A percentile compares a stretch with the other conserved stretches of the same genome.
phyloP scores from a whole-genome alignment of 164 flowering plant genomes.

The Brasenia schreberi region DNA sequence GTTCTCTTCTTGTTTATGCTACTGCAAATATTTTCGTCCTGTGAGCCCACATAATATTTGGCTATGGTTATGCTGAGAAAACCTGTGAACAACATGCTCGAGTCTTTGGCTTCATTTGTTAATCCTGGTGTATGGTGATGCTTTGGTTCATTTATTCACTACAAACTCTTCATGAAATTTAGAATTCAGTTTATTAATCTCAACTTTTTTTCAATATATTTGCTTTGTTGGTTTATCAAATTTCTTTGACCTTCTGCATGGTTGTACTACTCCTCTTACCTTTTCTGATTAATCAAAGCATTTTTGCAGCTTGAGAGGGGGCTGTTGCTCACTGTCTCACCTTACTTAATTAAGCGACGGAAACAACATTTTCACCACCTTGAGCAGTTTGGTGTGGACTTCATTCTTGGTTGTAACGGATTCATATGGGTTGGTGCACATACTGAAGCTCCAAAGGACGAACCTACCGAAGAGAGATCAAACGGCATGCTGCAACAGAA shows the following conservation, averaged over 20 bases:
- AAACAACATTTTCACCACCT: slow-evolving; percentile 90
- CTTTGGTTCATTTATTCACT: too few relatives aligned
- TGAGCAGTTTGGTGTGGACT: slow-evolving; percentile 60
- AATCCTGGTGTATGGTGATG: too few relatives aligned
- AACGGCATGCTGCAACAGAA: slow-evolving; percentile 6
- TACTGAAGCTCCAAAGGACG: slow-evolving; percentile 32
- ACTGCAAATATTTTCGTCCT: neutral
- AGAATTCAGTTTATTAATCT: too few relatives aligned
- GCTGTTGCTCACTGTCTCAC: slow-evolving; percentile 56
- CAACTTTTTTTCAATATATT: too few relatives aligned
- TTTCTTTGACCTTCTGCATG: too few relatives aligned
- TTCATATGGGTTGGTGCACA: slow-evolving; percentile 93
- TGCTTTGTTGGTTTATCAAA: too few relatives aligned
- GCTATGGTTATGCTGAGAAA: too few relatives aligned
- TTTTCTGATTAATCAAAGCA: neutral
- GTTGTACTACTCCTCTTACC: too few relatives aligned
- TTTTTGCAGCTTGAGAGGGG: slow-evolving; percentile 76
- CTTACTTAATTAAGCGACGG: slow-evolving; percentile 77
- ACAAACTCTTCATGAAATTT: too few relatives aligned
- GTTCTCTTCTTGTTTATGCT: neutral
- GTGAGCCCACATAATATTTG: too few relatives aligned
- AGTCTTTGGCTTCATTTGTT: too few relatives aligned
- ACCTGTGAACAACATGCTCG: too few relatives aligned
- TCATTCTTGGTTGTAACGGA: slow-evolving; percentile 93
- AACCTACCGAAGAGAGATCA: slow-evolving; percentile 26